These are phyloP conservation scores for Helminthosporium solani DNA, from an alignment of 2,329 filamentous ascomycete species.

Conservation along the genomic window DNA sequence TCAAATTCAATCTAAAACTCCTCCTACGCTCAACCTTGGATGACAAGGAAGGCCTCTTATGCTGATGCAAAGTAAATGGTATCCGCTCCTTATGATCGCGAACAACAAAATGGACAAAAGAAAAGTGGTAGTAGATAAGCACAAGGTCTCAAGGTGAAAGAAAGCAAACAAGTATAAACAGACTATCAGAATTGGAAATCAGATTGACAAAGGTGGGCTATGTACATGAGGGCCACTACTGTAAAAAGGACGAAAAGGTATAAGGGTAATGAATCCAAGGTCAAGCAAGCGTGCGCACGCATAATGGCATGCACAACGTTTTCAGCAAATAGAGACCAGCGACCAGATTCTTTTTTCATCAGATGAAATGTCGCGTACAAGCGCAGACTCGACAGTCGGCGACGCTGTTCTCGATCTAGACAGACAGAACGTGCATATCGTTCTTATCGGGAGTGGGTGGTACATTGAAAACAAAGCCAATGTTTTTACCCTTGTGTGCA, in stretches of 20 bases:
- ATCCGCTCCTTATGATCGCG: not conserved
- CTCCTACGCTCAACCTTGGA: conserved; percentile 6
- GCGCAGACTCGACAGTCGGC: conserved; percentile 34
- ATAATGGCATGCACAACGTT: not conserved
- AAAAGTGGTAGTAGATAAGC: not conserved
- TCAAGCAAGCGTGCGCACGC: not conserved
- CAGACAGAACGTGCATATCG: conserved; percentile 49
- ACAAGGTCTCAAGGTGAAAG: not conserved
- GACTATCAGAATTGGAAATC: conserved; percentile 1
- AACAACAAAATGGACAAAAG: not conserved
- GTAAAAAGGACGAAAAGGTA: not conserved
- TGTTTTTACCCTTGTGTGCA: conserved; percentile 62
- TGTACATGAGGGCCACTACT: conserved; percentile 9
- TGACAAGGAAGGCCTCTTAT: conserved; percentile 5
- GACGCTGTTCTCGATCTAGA: conserved; percentile 42
- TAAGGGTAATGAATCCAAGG: not conserved
- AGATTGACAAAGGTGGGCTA: conserved; percentile 8
- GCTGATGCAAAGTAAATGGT: conserved; percentile 6
- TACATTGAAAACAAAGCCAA: conserved; percentile 28
- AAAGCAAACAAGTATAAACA: not conserved
- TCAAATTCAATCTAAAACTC: conserved; percentile 2
- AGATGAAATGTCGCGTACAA: conserved; percentile 25
- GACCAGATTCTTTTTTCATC: conserved; percentile 39
- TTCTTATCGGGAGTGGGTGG: conserved; percentile 29
- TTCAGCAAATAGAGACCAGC: conserved; percentile 31